Evolutionary conservation across 2,329 filamentous ascomycete species (phyloP).

Genomic region (Aspergillus arachidicola): DNA sequence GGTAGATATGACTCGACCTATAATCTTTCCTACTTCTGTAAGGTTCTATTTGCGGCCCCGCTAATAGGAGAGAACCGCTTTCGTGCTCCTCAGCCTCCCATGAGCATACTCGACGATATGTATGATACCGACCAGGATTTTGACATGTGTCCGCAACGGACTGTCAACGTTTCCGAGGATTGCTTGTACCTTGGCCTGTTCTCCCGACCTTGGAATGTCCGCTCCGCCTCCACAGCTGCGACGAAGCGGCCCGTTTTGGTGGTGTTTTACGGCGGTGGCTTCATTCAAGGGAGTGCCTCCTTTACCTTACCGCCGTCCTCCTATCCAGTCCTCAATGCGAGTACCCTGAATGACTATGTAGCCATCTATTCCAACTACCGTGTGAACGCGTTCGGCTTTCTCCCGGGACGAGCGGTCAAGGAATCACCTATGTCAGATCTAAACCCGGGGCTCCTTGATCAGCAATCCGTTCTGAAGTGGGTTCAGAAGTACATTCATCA

Average conservation of each 20-base stretch:
- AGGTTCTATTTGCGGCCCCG: conserved; percentile 64
- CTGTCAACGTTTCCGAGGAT: conserved; percentile 61
- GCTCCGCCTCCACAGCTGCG: conserved; percentile 6
- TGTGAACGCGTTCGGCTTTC: conserved; percentile 60
- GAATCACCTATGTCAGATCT: conserved; percentile 49
- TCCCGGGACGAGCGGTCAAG: conserved; percentile 53
- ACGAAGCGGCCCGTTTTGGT: conserved; percentile 58
- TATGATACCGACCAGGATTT: conserved; percentile 60
- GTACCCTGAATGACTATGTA: conserved; percentile 53
- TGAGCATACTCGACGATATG: conserved; percentile 48
- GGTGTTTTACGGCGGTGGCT: conserved; percentile 64
- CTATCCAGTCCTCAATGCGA: conserved; percentile 62
- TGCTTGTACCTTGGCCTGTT: conserved; percentile 65
- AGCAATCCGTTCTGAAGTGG: conserved; percentile 56
- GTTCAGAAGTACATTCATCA: conserved; percentile 55
- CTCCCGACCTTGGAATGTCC: conserved; percentile 56
- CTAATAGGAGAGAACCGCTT: conserved; percentile 62
- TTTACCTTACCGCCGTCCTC: conserved; percentile 59
- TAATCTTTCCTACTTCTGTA: conserved; percentile 62
- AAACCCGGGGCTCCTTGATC: conserved; percentile 57
- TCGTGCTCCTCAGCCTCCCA: conserved; percentile 61
- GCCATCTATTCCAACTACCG: conserved; percentile 59
- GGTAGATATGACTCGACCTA: conserved; percentile 56
- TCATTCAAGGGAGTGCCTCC: conserved; percentile 59
- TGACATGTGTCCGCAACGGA: conserved; percentile 62